Base-by-base conservation (phyloP, 2,329 filamentous ascomycete species). In the Hawksworthiomyces lignivorus region DNA sequence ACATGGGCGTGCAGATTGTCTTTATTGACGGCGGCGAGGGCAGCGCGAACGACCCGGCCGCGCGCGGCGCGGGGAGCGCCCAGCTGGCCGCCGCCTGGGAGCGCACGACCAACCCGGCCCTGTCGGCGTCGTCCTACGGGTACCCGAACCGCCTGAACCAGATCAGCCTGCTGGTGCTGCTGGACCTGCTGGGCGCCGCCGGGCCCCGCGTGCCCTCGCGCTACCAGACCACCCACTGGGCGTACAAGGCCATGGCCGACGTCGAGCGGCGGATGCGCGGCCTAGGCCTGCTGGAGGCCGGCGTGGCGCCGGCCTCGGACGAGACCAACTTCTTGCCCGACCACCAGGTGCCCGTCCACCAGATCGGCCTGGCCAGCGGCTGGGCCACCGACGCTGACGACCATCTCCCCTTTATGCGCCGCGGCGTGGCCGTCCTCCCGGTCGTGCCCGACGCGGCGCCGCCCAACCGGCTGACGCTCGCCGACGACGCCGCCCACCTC, bases 1-100 rank as follows among this genome's bases (percentile, higher is more conserved):
- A 84, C 50, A 78, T 77, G 61, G 87, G 86, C 4, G 69, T 94
- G 40, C 87, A 94, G 64, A 79, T 94, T 5, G 55, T 94, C 22
- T 69, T 94, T 43, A 61, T 94, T 11, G 87, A 94, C 54, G 87
- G 87, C 90, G 61, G 86, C 92, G 58, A 85, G n/a, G n/a, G n/a
- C n/a, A n/a, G n/a, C n/a, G n/a, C n/a, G n/a, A n/a, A n/a, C n/a
- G n/a, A n/a, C n/a, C n/a, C n/a, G n/a, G n/a, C n/a, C n/a, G n/a
- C n/a, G n/a, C n/a, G n/a, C n/a, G n/a, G n/a, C n/a, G n/a, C n/a
- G n/a, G n/a, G n/a, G n/a, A 31, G 38, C 31, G 35, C 33, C 11
- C 72, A 84, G 4, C 67, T 94, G 15, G 85, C 87, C 3, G 72
- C 78, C 43, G 67, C 75, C 35, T 92, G 87, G 87, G 84, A 87